Evolutionary conservation across 2,329 filamentous ascomycete species (phyloP), one percentile per base, ranked within the genome.

Genomic region (Fusarium hainanense): DNA sequence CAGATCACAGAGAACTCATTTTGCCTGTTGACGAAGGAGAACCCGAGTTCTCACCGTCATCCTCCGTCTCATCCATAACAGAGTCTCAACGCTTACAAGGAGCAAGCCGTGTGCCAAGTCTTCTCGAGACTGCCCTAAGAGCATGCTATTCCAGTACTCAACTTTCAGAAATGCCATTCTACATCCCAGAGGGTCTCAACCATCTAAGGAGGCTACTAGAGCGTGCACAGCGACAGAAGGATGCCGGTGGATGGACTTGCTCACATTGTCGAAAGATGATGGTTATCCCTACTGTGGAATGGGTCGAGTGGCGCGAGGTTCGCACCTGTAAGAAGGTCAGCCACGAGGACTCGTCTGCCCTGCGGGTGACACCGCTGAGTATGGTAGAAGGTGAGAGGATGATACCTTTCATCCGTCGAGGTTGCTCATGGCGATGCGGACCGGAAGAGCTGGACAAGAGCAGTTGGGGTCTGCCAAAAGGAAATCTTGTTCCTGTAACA

Each of bases 251-350:
- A 3, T 72, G 84, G 28, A 73, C 74, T 4, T 91, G 89, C 70
- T 85, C 85, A 2, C 78, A 82, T 0, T 91, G 89, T 72, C 70
- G 77, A 25, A 82, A 83, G 28, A 74, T 75, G 11, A 82, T 86
- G 6, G 78, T 88, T 9, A 79, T 86, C 23, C 85, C 88, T 4
- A 77, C 83, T 6, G 80, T 85, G 0, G 83, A 88, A 72, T 91
- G 89, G 89, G 78, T 91, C 10, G 89, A 91, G 73, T 91, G 89
- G 86, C 88, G 85, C 76, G 82, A 85, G 60, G 57, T 82, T 25
- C 63, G 69, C 25, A 74, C 69, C 14, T 68, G 68, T 40, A 68
- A 71, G 23, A 51, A 56, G 12, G 30, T 51, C 16, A 23, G 44
- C n/a, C 40, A 66, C 10, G 55, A 63, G 16, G 51, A 43, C 16